Percentiles rank a stretch among this genome's conserved stretches.
phyloP scores from a whole-genome alignment of 1,139 yeast species.

The Diutina rugosa region DNA sequence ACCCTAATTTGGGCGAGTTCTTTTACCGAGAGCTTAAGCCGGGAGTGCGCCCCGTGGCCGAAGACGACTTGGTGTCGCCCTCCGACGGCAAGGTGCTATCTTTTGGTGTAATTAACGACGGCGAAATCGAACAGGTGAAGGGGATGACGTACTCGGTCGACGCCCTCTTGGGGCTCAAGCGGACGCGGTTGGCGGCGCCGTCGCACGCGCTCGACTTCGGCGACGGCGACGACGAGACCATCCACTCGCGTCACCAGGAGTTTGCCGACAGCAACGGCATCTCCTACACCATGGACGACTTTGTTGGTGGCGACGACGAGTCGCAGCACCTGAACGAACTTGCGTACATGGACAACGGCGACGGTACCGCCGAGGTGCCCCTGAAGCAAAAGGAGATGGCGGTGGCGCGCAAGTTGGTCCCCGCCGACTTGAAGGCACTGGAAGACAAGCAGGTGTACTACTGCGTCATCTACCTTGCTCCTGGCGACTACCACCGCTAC shows the following conservation, averaged over 20 bases:
- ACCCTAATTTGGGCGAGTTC: constrained; percentile 76
- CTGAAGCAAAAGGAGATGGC: constrained; percentile 23
- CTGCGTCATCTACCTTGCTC: constrained; percentile 90
- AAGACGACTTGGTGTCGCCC: constrained; percentile 68
- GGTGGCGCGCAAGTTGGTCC: constrained; percentile 28
- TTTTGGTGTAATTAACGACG: constrained; percentile 70
- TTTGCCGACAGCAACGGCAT: constrained; percentile 75
- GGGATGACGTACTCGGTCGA: constrained; percentile 90
- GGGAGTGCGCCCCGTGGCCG: constrained; percentile 68
- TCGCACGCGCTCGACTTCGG: constrained; percentile 37
- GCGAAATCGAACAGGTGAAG: constrained; percentile 92
- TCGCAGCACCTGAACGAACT: constrained; percentile 31
- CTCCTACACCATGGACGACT: constrained; percentile 56
- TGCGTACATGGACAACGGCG: constrained; percentile 49
- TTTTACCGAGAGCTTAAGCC: constrained; percentile 77
- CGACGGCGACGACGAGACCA: constrained; percentile 22
- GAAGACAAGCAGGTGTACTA: constrained; percentile 46
- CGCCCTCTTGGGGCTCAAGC: constrained; percentile 63
- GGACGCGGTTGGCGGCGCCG: constrained; percentile 45
- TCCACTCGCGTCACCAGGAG: constrained; percentile 47
- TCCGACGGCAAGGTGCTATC: constrained; percentile 88
- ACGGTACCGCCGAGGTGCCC: constrained; percentile 21
- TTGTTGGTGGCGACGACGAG: constrained; percentile 38
- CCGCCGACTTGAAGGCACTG: constrained; percentile 19
- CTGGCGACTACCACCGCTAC: constrained; percentile 96